Base-by-base conservation (phyloP, 768 basidiomycete species). In the Leucocoprinus birnbaumii region DNA sequence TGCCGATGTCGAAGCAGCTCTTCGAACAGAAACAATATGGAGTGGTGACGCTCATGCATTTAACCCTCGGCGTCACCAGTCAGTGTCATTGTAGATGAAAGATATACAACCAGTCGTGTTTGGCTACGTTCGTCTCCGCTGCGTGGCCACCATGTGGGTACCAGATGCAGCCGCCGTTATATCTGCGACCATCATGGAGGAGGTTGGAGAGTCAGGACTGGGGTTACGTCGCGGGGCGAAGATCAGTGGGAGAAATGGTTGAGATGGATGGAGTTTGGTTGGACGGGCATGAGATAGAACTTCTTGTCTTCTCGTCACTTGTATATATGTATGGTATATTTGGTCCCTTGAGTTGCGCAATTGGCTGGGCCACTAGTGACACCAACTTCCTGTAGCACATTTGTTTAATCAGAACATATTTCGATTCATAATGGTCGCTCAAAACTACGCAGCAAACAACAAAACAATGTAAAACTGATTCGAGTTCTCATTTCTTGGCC, bases 91-190 rank as follows among this genome's bases (percentile, higher is more conserved):
- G 44, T 62, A 61, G 54, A 65, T 59, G 40, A 53, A 55, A 9
- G 53, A 50, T 2, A 57, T 68, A 26, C 54, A 62, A 61, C 31
- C 26, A 16, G 59, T 77, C 9, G 69, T 80, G 0, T 86, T 86
- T 59, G 84, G 85, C 1, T 59, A 63, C 48, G 80, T 79, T 1
- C 67, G 67, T 10, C 59, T 84, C 49, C 61, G 67, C n/a, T 84
- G 82, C 47, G 69, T 78, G 7, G 84, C 78, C 0, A 61, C 62
- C 14, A 66, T 63, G 3, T 83, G 82, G 75, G 83, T 79, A 5
- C 76, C 80, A 1, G 71, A 78, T 48, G 78, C 80, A 1, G 78
- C 75, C 2, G 83, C 71, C 0, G 57, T 83, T 1, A 69, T 86
- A 25, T 71, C 72, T 3, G 78, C 73, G 0, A 72, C 69, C 11